A percentile compares a stretch with the other conserved stretches of the same genome.
Conservation (phyloP, 176 grass and related monocot species). For the Calamus simplicifolius region DNA sequence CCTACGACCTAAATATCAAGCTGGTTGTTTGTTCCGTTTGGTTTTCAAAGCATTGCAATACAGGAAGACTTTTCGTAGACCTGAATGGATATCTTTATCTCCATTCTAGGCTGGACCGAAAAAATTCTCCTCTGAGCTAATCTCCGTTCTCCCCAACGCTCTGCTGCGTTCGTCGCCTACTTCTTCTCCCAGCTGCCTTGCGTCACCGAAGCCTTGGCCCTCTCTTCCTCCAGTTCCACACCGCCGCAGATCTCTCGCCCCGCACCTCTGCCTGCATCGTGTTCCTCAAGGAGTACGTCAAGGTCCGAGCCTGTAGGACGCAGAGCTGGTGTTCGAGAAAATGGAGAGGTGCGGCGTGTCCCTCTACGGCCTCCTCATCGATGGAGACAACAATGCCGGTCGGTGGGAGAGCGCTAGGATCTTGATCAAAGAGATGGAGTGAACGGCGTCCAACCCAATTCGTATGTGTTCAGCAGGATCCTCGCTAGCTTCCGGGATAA, state of each 20-base stretch:
- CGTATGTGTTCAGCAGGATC: conserved; percentile 86
- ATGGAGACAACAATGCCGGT: conserved; percentile 63
- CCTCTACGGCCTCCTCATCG: conserved; percentile 71
- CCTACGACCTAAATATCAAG: too few species aligned
- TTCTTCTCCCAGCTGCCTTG: conserved; percentile 50
- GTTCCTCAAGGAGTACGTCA: conserved; percentile 80
- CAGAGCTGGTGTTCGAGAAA: conserved; percentile 75
- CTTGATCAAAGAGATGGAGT: conserved; percentile 87
- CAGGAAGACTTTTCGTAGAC: too few species aligned
- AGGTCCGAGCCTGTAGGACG: conserved; percentile 65
- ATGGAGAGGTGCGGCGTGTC: conserved; percentile 67
- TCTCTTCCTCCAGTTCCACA: conserved; percentile 78
- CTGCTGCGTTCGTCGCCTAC: conserved; percentile 35
- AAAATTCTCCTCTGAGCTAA: too few species aligned
- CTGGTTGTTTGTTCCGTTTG: too few species aligned
- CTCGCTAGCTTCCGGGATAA: conserved; percentile 67
- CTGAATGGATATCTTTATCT: too few species aligned
- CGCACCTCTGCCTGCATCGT: conserved; percentile 74
- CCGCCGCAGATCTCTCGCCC: conserved; percentile 50
- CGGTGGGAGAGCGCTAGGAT: conserved; percentile 93
- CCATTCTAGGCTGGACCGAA: too few species aligned
- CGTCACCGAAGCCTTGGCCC: conserved; percentile 67
- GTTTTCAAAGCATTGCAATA: too few species aligned
- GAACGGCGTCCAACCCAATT: conserved; percentile 59
- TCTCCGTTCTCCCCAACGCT: too few species aligned